A percentile compares a stretch with the other conserved stretches of the same genome.
These are phyloP conservation scores for Taphrina wiesneri DNA, from an alignment of 1,139 yeast species.

Conservation along the genomic window DNA sequence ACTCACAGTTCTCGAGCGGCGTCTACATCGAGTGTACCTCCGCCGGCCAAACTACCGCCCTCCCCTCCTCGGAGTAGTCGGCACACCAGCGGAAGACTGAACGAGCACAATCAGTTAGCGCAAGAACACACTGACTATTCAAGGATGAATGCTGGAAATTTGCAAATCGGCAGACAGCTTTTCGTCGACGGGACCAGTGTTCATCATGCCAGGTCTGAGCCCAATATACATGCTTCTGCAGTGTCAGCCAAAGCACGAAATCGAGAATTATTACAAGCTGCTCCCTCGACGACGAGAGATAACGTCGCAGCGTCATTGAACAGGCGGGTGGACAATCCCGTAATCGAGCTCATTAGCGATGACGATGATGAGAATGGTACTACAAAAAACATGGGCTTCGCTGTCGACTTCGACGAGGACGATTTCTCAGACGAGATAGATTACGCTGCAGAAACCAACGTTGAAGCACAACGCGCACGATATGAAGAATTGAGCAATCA, in stretches of 20 bases:
- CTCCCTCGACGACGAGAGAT: not conserved
- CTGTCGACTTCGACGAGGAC: slow-evolving; percentile 17
- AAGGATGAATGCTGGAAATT: not conserved
- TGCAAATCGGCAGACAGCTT: not conserved
- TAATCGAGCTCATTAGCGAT: slow-evolving; percentile 14
- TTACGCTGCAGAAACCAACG: slow-evolving; percentile 1
- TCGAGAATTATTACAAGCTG: not conserved
- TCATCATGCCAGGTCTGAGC: not conserved
- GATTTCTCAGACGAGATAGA: slow-evolving; percentile 18
- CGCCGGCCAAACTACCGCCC: not conserved
- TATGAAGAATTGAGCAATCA: slow-evolving; percentile 13
- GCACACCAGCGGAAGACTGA: not conserved
- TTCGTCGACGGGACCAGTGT: not conserved
- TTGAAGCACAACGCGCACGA: slow-evolving; percentile 9
- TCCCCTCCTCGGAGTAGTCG: slow-evolving; percentile 2
- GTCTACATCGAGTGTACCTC: not conserved
- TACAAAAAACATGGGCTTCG: slow-evolving; percentile 1
- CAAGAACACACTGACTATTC: not conserved
- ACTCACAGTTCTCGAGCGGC: not conserved
- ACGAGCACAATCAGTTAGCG: slow-evolving; percentile 17
- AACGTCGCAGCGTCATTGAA: not conserved
- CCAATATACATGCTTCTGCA: not conserved
- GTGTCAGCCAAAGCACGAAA: not conserved
- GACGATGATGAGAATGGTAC: slow-evolving; percentile 10
- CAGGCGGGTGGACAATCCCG: not conserved